Base-by-base conservation (phyloP, 345 rosid species). In the Boechera stricta region DNA sequence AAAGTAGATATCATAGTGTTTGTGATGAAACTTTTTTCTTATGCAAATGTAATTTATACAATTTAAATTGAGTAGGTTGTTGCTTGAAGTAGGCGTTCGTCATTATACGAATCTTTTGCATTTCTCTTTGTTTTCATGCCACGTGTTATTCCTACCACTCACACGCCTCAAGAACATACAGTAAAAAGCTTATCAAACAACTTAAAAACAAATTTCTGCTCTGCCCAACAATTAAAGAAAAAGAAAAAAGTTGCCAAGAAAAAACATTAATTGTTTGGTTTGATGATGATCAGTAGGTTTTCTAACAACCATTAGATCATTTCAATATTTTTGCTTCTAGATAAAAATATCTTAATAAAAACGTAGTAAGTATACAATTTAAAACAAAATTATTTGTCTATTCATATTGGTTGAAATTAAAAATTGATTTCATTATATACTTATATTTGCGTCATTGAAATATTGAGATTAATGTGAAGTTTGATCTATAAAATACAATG, bases 11-110 rank as follows among this genome's bases (percentile, higher is more conserved):
- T 53, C 57, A 53, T 53, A 24, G 32, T 53, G 57, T 53, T 53
- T 53, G 44, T 12, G 21, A 57, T 16, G 10, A 59, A n/a, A 47
- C 8, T 15, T 15, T 15, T 0, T 6, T n/a, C 8, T 45, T 15
- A 5, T 62, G 32, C 5, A 63, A 12, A 41, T 26, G 52, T n/a
- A 72, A 33, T 10, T 31, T 4, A 13, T 7, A 36, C 12, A 60
- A 24, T 35, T 15, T 6, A 51, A 42, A 60, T 48, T 72, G 76
- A 60, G 76, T 72, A 64, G n/a, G 68, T 64, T 44, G 71, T 74
- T 74, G 77, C 77, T 74, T 74, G 71, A 64, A 74, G 77, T 64
- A 64, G 64, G 57, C 65, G 51, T 49, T 64, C 64, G 38, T 64
- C 57, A 54, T 54, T 55, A 35, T 21, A 33, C 29, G 11, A 29